A percentile compares a stretch with the other conserved stretches of the same genome.
Conservation (phyloP, 257 asterid genomes). For the Solanum paucissectum region DNA sequence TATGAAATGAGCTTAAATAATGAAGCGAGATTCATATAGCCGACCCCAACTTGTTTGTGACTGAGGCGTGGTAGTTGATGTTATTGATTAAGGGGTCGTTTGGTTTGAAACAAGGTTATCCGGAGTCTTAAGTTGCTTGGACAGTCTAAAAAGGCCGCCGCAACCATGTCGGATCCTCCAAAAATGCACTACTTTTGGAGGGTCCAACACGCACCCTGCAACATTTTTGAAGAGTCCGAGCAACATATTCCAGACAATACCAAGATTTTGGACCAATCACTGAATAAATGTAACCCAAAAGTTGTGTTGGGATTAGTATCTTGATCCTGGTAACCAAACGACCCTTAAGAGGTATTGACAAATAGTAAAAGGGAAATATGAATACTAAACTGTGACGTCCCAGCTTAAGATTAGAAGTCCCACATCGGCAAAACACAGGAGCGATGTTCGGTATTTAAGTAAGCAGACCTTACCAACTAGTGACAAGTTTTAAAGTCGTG, state of each 20-base stretch:
- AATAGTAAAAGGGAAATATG: neutral
- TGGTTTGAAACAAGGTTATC: neutral
- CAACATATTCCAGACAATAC: neutral
- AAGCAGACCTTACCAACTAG: neutral
- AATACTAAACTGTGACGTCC: neutral
- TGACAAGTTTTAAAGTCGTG: neutral
- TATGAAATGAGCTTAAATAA: neutral
- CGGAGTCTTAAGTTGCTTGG: neutral
- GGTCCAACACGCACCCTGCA: neutral
- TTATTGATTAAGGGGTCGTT: neutral
- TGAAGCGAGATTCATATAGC: neutral
- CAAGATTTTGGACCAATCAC: neutral
- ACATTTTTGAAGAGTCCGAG: neutral
- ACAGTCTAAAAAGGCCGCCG: neutral
- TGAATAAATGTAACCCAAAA: neutral
- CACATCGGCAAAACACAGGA: neutral
- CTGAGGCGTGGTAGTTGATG: neutral
- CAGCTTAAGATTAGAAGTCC: neutral
- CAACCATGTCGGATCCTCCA: neutral
- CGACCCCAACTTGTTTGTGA: neutral
- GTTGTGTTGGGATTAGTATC: neutral
- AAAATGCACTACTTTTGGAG: neutral
- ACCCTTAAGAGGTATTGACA: neutral
- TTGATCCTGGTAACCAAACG: too few relatives aligned
- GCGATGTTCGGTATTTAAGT: neutral